Conservation (phyloP, 192 early-diverging fungal species). For the Cladochytrium replicatum region DNA sequence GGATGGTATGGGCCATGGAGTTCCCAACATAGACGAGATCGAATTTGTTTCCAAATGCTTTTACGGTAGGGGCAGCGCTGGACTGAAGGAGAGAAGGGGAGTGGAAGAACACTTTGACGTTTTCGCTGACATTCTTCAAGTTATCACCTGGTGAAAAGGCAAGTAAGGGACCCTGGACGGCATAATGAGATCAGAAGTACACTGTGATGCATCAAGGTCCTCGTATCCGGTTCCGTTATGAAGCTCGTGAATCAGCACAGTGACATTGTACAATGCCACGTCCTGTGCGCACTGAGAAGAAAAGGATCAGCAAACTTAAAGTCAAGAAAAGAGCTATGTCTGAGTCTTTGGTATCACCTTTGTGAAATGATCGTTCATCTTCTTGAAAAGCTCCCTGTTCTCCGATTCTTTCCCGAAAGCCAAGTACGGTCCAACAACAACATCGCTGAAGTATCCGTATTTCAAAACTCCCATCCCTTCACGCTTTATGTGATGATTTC, state of each 20-base stretch:
- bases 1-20: constrained; percentile 19
- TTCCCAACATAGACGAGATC: constrained; percentile 18
- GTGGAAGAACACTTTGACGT: not conserved
- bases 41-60: constrained; percentile 9
- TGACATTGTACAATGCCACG: constrained; percentile 18
- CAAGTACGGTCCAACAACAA: constrained; percentile 42
- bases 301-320: not conserved
- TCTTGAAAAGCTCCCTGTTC: constrained; percentile 35
- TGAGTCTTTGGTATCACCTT: not conserved
- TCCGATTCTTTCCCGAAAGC: constrained; percentile 38
- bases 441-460: constrained; percentile 49
- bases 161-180: not conserved
- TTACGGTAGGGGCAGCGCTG: constrained; percentile 1
- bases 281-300: constrained; percentile 8
- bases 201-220: not conserved
- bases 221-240: not conserved
- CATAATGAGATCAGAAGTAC: not conserved
- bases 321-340: not conserved
- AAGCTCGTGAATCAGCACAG: constrained; percentile 14
- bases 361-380: constrained; percentile 26
- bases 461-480: constrained; percentile 28
- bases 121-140: not conserved
- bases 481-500: constrained; percentile 4
- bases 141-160: not conserved
- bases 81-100: constrained; percentile 5